Conservation (phyloP, 2,329 filamentous ascomycete species). For the Bipolaris bicolor region DNA sequence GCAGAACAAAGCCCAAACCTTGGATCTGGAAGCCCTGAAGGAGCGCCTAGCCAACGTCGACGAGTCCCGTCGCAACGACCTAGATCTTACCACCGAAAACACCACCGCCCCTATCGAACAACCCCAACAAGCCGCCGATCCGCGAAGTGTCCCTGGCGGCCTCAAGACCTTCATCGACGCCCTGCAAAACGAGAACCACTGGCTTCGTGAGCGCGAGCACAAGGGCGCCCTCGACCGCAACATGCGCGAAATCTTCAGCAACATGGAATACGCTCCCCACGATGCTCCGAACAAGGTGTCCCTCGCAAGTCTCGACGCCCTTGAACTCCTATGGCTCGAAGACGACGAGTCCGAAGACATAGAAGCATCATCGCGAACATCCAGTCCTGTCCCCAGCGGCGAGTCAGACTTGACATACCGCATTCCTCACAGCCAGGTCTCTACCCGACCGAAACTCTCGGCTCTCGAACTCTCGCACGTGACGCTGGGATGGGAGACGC, state of each 20-base stretch:
- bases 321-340: slow-evolving; percentile 14
- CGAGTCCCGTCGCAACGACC: slow-evolving; percentile 7
- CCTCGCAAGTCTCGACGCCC: slow-evolving; percentile 1
- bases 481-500: slow-evolving; percentile 13
- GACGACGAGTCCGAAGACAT: slow-evolving; percentile 11
- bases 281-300: not conserved
- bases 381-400: slow-evolving; percentile 1
- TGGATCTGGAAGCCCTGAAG: slow-evolving; percentile 27
- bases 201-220: slow-evolving; percentile 37
- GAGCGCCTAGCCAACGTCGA: slow-evolving; percentile 21
- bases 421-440: slow-evolving; percentile 4
- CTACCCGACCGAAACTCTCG: slow-evolving; percentile 15
- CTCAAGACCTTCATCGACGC: slow-evolving; percentile 31
- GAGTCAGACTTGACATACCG: slow-evolving; percentile 3
- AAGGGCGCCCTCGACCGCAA: slow-evolving; percentile 24
- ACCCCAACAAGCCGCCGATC: slow-evolving; percentile 18
- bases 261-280: slow-evolving; percentile 10
- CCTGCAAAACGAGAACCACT: slow-evolving; percentile 38
- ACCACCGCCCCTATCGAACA: slow-evolving; percentile 15
- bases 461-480: slow-evolving; percentile 14
- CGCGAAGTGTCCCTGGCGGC: slow-evolving; percentile 18
- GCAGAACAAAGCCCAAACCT: slow-evolving; percentile 23
- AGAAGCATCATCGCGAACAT: slow-evolving; percentile 2
- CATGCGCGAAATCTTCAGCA: slow-evolving; percentile 18
- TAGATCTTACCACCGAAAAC: slow-evolving; percentile 4